Conservation (phyloP, 1,284 basidiomycete species). For the Marasmius fiardii region DNA sequence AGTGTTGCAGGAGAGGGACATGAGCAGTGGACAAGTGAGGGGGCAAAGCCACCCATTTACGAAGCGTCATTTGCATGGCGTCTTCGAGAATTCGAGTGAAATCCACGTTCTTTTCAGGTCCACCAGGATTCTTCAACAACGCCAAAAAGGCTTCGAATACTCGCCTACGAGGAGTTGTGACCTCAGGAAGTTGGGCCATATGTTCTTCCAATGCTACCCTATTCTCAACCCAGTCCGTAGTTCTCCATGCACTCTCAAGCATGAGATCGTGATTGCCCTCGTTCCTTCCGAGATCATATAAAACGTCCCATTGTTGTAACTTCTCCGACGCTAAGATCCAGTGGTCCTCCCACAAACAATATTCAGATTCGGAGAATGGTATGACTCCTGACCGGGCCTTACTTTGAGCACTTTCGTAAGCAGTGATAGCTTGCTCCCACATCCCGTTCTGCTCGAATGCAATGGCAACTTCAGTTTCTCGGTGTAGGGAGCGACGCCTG, state of each 20-base stretch:
- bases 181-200: conserved; percentile 79
- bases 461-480: conserved; percentile 91
- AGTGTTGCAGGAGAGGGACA: conserved; percentile 93
- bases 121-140: conserved; percentile 65
- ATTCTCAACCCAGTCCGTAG: conserved; percentile 87
- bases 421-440: conserved; percentile 90
- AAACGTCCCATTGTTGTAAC: conserved; percentile 96
- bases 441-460: conserved; percentile 97
- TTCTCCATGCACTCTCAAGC: conserved; percentile 95
- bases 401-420: conserved; percentile 91
- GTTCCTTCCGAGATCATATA: conserved; percentile 88
- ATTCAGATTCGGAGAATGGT: conserved; percentile 94
- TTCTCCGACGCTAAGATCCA: conserved; percentile 98
- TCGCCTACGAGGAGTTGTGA: conserved; percentile 88
- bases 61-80: conserved; percentile 93
- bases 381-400: conserved; percentile 83
- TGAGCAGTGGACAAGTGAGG: conserved; percentile 87
- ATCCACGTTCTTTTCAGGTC: conserved; percentile 70
- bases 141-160: conserved; percentile 96
- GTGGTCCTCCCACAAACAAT: conserved; percentile 99
- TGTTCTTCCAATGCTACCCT: conserved; percentile 84
- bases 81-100: conserved; percentile 92
- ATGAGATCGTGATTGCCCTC: conserved; percentile 93
- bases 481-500: conserved; percentile 84
- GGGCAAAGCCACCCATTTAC: conserved; percentile 95